phyloP scores from a whole-genome alignment of 2,329 filamentous ascomycete genomes.

The Dactylellina cionopaga region DNA sequence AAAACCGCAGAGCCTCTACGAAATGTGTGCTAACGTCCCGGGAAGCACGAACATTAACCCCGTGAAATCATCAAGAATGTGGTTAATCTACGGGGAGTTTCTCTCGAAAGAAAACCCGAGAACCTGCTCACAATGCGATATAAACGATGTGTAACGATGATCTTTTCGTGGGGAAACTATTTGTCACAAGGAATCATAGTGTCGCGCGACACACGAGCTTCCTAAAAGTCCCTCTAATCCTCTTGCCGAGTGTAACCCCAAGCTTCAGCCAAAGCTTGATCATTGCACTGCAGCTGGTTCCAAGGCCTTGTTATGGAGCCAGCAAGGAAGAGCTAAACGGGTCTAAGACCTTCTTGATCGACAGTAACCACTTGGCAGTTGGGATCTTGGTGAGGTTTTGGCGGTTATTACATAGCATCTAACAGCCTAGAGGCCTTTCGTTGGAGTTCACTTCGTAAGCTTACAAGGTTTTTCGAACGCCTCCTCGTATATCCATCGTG shows the following conservation, averaged over 20 bases:
- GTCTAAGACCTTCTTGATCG: slow-evolving; percentile 6
- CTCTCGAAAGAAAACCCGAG: neutral
- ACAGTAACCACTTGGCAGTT: slow-evolving; percentile 34
- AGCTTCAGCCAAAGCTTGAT: slow-evolving; percentile 32
- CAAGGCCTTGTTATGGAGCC: neutral
- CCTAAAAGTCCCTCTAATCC: neutral
- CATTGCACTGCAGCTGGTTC: slow-evolving; percentile 23
- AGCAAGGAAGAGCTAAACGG: neutral
- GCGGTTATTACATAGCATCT: neutral
- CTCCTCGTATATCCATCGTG: no score
- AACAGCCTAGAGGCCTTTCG: neutral
- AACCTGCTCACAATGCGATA: neutral
- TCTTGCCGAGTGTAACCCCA: slow-evolving; percentile 28
- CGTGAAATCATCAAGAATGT: neutral
- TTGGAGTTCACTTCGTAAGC: neutral
- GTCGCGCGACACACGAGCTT: slow-evolving; percentile 8
- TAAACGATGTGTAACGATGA: slow-evolving; percentile 18
- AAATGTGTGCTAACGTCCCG: no score
- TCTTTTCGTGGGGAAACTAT: slow-evolving; percentile 25
- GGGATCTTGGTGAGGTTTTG: neutral
- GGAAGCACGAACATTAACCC: no score
- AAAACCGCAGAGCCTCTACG: slow-evolving; percentile 45
- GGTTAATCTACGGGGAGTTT: slow-evolving; percentile 18
- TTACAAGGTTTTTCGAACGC: neutral
- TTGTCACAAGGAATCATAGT: neutral